Conservation (phyloP, 768 basidiomycete genomes). For the Lentinus brumalis region DNA sequence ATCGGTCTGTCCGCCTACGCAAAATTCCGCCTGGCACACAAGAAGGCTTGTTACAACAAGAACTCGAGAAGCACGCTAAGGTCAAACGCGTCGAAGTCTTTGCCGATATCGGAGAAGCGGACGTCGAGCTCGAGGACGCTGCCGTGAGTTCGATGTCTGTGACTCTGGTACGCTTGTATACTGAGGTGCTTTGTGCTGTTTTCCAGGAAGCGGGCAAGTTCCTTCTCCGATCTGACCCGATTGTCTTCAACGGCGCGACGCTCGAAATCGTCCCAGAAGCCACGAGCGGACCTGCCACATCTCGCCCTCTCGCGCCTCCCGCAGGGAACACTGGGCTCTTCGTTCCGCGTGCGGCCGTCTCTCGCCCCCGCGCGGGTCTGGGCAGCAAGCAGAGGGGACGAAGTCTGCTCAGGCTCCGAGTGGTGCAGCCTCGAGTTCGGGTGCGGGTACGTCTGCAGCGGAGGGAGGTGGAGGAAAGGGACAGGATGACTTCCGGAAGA, state of each 20-base stretch:
- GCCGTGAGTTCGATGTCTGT: slow-evolving; percentile 48
- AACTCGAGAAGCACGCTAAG: slow-evolving; percentile 72
- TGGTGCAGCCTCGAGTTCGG: slow-evolving; percentile 13
- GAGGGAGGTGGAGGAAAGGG: slow-evolving; percentile 44
- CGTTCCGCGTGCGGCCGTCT: slow-evolving; percentile 63
- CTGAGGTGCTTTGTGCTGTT: background rate
- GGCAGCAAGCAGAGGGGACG: slow-evolving; percentile 51
- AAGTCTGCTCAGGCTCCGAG: background rate
- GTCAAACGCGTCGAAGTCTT: slow-evolving; percentile 81
- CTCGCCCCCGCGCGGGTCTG: slow-evolving; percentile 72
- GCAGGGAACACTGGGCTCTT: slow-evolving; percentile 52
- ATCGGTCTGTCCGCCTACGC: slow-evolving; percentile 73
- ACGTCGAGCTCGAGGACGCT: slow-evolving; percentile 64
- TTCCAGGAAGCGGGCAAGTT: slow-evolving; percentile 82
- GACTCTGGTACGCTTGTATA: background rate
- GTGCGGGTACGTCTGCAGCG: slow-evolving; percentile 22
- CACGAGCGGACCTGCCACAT: slow-evolving; percentile 8
- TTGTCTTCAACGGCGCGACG: slow-evolving; percentile 64
- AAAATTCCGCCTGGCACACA: slow-evolving; percentile 78
- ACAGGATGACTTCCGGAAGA: slow-evolving; percentile 87
- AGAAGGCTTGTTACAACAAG: slow-evolving; percentile 91
- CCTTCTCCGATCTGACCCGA: slow-evolving; percentile 68
- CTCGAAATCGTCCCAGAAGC: slow-evolving; percentile 62
- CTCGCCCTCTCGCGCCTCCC: slow-evolving; percentile 30
- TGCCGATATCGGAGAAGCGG: slow-evolving; percentile 56